Conservation (phyloP, 768 basidiomycete species). For the Thelephora ganbajun region DNA sequence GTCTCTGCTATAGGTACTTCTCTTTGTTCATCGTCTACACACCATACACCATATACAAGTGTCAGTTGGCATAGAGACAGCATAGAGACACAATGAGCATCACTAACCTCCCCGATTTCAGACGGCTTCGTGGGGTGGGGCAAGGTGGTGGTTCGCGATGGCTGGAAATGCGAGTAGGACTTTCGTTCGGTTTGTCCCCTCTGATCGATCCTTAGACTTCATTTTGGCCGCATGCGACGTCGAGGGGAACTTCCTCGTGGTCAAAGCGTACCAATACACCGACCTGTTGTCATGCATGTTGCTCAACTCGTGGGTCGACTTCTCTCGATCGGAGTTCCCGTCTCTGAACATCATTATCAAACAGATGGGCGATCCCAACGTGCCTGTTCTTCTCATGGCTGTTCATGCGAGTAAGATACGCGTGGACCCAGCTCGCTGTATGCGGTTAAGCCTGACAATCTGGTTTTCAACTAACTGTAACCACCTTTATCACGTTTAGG, state of each 20-base stretch:
- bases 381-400: constrained; percentile 76
- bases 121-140: constrained; percentile 80
- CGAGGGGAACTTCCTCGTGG: constrained; percentile 78
- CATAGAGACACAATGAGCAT: neutral
- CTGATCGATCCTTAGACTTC: constrained; percentile 34
- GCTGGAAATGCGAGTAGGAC: constrained; percentile 66
- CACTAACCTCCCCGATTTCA: constrained; percentile 14
- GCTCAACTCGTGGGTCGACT: constrained; percentile 59
- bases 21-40: constrained; percentile 65
- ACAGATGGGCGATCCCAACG: constrained; percentile 78
- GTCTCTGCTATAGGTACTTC: constrained; percentile 44
- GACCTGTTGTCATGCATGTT: constrained; percentile 83
- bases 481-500: constrained; percentile 24
- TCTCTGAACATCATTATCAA: constrained; percentile 3
- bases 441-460: constrained; percentile 9
- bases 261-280: constrained; percentile 81
- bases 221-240: constrained; percentile 73
- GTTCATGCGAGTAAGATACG: constrained; percentile 68
- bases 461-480: neutral
- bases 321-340: neutral
- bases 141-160: constrained; percentile 59
- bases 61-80: constrained; percentile 25
- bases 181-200: neutral
- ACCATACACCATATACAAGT: constrained; percentile 82
- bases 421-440: constrained; percentile 74